Conservation (phyloP, 495 filamentous ascomycete species). For the Penicillium roqueforti region DNA sequence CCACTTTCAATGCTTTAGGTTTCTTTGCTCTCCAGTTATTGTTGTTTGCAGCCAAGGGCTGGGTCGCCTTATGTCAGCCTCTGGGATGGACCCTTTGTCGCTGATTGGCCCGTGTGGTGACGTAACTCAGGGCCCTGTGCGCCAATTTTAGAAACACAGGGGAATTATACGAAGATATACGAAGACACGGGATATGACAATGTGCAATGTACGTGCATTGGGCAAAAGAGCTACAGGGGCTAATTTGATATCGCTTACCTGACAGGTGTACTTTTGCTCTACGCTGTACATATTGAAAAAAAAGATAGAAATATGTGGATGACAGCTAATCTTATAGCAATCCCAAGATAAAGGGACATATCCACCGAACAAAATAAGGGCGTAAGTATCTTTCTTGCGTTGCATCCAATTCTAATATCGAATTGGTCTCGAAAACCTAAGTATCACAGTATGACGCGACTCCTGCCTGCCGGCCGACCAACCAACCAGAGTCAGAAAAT, state of each 20-base stretch:
- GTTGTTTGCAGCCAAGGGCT: slow-evolving; percentile 1
- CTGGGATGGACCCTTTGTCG: not conserved
- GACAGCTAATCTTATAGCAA: not conserved
- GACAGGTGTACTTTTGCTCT: not conserved
- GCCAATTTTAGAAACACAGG: slow-evolving; percentile 9
- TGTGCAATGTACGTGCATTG: not conserved
- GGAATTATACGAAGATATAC: too few relatives aligned
- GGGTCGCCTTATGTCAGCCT: not conserved
- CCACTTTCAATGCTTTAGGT: not conserved
- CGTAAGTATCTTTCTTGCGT: slow-evolving; percentile 14
- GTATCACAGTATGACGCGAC: slow-evolving; percentile 14
- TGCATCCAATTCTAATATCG: slow-evolving; percentile 12
- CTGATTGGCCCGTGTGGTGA: not conserved
- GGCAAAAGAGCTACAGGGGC: not conserved
- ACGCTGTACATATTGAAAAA: not conserved
- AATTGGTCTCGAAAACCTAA: slow-evolving; percentile 7
- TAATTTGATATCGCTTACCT: not conserved
- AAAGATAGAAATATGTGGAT: not conserved
- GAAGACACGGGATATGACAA: slow-evolving; percentile 1
- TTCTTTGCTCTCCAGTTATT: not conserved
- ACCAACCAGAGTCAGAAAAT: slow-evolving; percentile 19
- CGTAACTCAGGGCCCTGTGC: not conserved
- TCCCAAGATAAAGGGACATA: not conserved
- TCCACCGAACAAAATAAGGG: not conserved
- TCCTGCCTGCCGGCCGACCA: slow-evolving; percentile 12